phyloP scores from a whole-genome alignment of 352 stramenopile species.

The Phytophthora hibernalis region DNA sequence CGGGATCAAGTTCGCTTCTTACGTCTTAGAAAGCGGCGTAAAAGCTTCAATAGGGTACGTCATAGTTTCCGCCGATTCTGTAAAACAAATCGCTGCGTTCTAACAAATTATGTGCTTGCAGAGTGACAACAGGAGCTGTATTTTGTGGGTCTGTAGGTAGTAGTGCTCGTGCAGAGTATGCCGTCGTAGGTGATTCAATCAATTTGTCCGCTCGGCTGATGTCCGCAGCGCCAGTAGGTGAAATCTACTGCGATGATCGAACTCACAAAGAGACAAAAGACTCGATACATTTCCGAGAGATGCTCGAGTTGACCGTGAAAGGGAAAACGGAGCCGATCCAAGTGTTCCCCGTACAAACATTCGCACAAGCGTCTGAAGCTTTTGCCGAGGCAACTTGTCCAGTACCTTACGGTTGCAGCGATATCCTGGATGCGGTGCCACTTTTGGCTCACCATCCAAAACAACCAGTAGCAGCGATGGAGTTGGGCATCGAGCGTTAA shows the following conservation, averaged over 20 bases:
- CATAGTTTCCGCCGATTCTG: neutral
- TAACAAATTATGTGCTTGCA: slow-evolving; percentile 19
- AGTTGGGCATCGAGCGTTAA: slow-evolving; percentile 46
- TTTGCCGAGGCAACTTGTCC: slow-evolving; percentile 18
- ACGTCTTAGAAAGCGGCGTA: slow-evolving; percentile 69
- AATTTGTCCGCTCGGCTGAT: slow-evolving; percentile 86
- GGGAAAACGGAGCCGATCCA: slow-evolving; percentile 57
- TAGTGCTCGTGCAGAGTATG: slow-evolving; percentile 75
- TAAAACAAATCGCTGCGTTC: neutral
- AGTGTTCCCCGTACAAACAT: slow-evolving; percentile 55
- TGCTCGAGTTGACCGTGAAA: slow-evolving; percentile 65
- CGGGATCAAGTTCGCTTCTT: slow-evolving; percentile 70
- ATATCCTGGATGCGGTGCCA: slow-evolving; percentile 57
- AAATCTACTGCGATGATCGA: slow-evolving; percentile 81
- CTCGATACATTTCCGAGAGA: slow-evolving; percentile 57
- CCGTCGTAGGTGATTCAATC: slow-evolving; percentile 85
- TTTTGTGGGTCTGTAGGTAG: slow-evolving; percentile 82
- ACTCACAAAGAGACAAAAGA: slow-evolving; percentile 68
- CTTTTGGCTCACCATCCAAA: slow-evolving; percentile 48
- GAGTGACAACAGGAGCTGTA: slow-evolving; percentile 74
- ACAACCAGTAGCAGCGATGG: slow-evolving; percentile 12
- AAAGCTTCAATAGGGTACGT: slow-evolving; percentile 71
- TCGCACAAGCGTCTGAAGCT: slow-evolving; percentile 4
- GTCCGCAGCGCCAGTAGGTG: slow-evolving; percentile 55
- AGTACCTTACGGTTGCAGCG: slow-evolving; percentile 55